Base-by-base conservation (phyloP, 257 asterid genomes). In the Nicotiana otophora region DNA sequence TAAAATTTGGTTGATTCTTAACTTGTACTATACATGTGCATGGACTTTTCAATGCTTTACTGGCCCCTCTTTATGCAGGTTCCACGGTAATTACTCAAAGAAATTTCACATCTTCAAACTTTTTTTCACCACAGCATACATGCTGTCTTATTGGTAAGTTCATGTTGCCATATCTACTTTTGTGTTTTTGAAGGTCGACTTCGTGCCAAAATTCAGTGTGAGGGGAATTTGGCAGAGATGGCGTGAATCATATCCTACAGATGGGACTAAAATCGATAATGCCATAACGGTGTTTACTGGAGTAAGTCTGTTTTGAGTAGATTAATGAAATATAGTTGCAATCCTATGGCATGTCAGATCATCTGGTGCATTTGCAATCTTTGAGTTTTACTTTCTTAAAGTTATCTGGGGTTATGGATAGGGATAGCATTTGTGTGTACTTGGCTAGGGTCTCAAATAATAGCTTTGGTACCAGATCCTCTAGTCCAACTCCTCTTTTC, bases 161-260 rank as follows among this genome's bases (percentile, higher is more conserved):
- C 54, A 57, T 81, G 61, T 34, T 79, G 4, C 64, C 82, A 34
- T 61, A 69, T 83, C 78, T 51, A 30, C 30, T 84, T 31, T 74
- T 83, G 23, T 60, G 53, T 51, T 82, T 34, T 28, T 81, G 64
- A 81, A 94, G 99, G 97, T 96, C 31, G 98, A 96, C 70, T 92
- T 96, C 89, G 91, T 96, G 91, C 97, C 97, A 68, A 94, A 94
- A 85, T 96, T 94, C 89, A 96, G 97, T 72, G 99, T 94, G 86
- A 92, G 99, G 69, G 99, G 98, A 81, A 88, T 96, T 86, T 96
- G 99, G 99, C 95, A 96, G 89, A 90, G 97, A 90, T 96, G 99
- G 99, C 89, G 95, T 80, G 98, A 96, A 87, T 96, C 99, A 62
- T 93, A 92, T 85, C 95, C 94, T 3, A 54, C 77, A 36, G 93